Percentiles rank a stretch among this genome's conserved stretches.
phyloP scores from a whole-genome alignment of 306 rosid species.

The Sphenostylis stenocarpa region DNA sequence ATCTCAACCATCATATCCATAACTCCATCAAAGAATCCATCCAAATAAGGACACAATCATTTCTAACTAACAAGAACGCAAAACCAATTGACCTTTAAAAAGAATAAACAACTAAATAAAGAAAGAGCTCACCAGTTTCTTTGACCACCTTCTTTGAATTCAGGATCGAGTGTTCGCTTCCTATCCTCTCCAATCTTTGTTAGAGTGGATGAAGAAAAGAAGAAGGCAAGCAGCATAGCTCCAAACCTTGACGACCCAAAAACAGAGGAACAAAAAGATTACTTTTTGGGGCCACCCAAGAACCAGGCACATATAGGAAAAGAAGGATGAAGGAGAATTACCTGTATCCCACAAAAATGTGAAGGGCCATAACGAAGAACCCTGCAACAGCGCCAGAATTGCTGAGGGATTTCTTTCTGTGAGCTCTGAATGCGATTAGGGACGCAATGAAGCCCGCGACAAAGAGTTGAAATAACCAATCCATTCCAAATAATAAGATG shows the following conservation, averaged over 20 bases:
- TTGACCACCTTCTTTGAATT: conserved; percentile 88
- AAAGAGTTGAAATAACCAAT: conserved; percentile 33
- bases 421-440: conserved; percentile 58
- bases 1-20: neutral
- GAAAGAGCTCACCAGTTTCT: conserved; percentile 65
- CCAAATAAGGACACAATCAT: conserved; percentile 1
- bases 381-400: conserved; percentile 82
- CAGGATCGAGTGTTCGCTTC: conserved; percentile 75
- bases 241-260: conserved; percentile 52
- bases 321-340: neutral
- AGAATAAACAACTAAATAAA: neutral
- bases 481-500: conserved; percentile 5
- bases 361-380: conserved; percentile 66
- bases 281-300: neutral
- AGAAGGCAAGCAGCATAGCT: conserved; percentile 76
- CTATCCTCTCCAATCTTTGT: conserved; percentile 77
- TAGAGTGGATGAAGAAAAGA: conserved; percentile 71
- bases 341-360: conserved; percentile 67
- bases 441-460: conserved; percentile 50
- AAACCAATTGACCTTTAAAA: neutral
- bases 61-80: neutral
- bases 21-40: neutral
- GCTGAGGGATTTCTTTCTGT: conserved; percentile 64
- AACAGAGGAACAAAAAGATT: neutral
- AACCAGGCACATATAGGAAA: neutral